Base-by-base conservation (phyloP, 1,139 yeast species). In the Pichia sp. region DNA sequence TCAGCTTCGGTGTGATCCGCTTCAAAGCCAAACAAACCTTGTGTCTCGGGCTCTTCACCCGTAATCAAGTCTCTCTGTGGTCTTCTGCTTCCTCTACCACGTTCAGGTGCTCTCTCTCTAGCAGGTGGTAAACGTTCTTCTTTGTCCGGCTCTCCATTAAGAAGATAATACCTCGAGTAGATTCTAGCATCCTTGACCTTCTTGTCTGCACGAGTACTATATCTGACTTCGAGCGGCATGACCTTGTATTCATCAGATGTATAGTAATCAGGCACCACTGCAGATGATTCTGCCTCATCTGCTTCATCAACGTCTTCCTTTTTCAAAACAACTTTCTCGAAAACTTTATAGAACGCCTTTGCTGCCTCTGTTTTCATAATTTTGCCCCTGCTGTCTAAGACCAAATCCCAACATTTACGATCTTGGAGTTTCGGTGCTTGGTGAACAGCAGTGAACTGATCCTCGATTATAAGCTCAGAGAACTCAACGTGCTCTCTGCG, bases 81-180 rank as follows among this genome's bases (percentile, higher is more conserved):
- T 33, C 24, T 5, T 21, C 4, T n/a, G 7, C 16, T 10, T 21
- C 4, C 14, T 9, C 16, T 10, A 8, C 3, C 11, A 25, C 14
- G 8, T 9, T 20, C 16, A 5, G 31, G n/a, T 6, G 18, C n/a
- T 3, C 10, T 21, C 30, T 29, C 42, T 23, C 38, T 38, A 13
- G 44, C 47, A 7, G 35, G 26, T n/a, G 44, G 43, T 15, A 41
- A 22, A 34, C 58, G 44, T 30, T 50, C 50, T 7, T 30, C 25
- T 11, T 38, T 31, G 33, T 74, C 75, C 0, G 93, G 93, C 50
- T 80, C 91, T 3, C 93, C 93, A 50, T 82, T 79, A 15, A 79
- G 53, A 42, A 80, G 62, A 56, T 82, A 82, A 54, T 80, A 82
- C 29, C 85, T 58, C 20, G 87, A 78, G 40, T 69, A 70, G 13